phyloP scores from a whole-genome alignment of 257 asterid species.

The Jacaranda copaia region DNA sequence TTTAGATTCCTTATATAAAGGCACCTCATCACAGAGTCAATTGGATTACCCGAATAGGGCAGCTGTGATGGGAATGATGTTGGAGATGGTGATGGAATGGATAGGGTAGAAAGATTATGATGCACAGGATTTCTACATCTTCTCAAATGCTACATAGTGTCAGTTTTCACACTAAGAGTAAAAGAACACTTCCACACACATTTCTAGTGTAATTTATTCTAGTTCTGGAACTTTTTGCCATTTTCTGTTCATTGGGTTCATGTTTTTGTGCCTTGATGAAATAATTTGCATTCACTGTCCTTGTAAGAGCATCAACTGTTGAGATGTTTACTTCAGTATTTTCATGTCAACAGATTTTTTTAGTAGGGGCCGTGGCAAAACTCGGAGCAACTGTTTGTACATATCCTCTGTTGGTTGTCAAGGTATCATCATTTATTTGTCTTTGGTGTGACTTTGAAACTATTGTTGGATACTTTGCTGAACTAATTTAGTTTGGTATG shows the following conservation, averaged over 20 bases:
- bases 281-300: constrained; percentile 22
- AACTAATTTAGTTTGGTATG: constrained; percentile 18
- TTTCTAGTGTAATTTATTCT: neutral
- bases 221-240: constrained; percentile 21
- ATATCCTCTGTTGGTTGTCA: constrained; percentile 90
- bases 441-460: constrained; percentile 9
- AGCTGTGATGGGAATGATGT: neutral
- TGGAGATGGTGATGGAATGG: neutral
- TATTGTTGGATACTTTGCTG: constrained; percentile 6
- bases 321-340: constrained; percentile 10
- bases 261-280: constrained; percentile 13
- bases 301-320: neutral
- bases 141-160: neutral
- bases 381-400: constrained; percentile 93
- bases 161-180: neutral
- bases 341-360: constrained; percentile 57
- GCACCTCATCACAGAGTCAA: neutral
- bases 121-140: too few relatives aligned
- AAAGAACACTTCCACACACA: neutral
- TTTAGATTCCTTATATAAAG: neutral
- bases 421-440: constrained; percentile 51
- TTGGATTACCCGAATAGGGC: neutral
- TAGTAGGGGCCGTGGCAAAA: constrained; percentile 88
- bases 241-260: constrained; percentile 26
- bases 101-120: neutral